Evolutionary conservation across 768 basidiomycete species (phyloP).

Genomic region (Suillus subaureus): DNA sequence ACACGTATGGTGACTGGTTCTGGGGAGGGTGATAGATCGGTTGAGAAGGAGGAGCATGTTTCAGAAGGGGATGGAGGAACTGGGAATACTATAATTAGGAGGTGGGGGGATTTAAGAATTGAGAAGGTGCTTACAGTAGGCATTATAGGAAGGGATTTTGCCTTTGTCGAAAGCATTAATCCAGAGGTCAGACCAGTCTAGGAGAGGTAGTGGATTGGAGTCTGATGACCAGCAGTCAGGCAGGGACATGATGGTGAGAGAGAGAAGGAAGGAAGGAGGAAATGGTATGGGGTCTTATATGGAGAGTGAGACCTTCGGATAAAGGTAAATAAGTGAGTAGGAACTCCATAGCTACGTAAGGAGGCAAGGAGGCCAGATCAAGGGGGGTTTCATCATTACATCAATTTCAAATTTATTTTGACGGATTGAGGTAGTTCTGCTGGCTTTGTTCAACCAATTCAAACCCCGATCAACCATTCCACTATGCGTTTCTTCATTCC

Average conservation of each 20-base stretch:
- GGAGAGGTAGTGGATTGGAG: too few species aligned
- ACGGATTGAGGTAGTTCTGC: too few species aligned
- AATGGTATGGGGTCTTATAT: not conserved
- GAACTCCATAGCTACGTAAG: too few species aligned
- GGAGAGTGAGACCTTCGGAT: slow-evolving; percentile 1
- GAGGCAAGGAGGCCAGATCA: too few species aligned
- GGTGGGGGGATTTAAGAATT: too few species aligned
- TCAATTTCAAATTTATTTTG: not conserved
- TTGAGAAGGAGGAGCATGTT: slow-evolving; percentile 30
- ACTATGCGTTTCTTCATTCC: too few species aligned
- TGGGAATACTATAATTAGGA: slow-evolving; percentile 20
- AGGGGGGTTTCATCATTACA: not conserved
- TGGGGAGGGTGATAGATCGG: slow-evolving; percentile 30
- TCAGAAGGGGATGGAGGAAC: slow-evolving; percentile 49
- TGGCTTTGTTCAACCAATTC: not conserved
- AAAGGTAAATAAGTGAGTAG: too few species aligned
- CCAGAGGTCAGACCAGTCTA: too few species aligned
- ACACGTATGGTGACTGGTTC: slow-evolving; percentile 42
- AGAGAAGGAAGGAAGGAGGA: not conserved
- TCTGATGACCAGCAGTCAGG: too few species aligned
- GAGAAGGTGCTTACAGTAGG: too few species aligned
- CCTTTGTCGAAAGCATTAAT: not conserved
- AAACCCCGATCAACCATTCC: too few species aligned
- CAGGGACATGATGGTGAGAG: not conserved
- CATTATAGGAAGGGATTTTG: too few species aligned